phyloP scores from a whole-genome alignment of 2,329 filamentous ascomycete species.

The Drechslerella coelobrocha region DNA sequence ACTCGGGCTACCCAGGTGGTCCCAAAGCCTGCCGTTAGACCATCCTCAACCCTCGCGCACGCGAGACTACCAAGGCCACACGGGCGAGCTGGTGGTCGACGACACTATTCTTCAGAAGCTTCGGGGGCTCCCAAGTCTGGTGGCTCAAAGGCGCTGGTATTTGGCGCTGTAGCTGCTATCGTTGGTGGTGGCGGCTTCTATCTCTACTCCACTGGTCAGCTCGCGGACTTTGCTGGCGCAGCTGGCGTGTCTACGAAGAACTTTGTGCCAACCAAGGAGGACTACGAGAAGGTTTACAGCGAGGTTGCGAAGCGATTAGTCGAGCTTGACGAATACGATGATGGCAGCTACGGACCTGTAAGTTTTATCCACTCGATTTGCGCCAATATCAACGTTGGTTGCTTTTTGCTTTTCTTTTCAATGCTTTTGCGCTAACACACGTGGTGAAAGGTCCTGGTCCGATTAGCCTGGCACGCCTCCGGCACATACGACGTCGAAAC shows the following conservation, averaged over 20 bases:
- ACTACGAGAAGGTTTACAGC: constrained; percentile 96
- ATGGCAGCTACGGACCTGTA: constrained; percentile 90
- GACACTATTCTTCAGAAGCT: constrained; percentile 51
- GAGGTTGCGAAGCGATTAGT: constrained; percentile 79
- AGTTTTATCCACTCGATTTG: no score
- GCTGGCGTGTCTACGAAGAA: constrained; percentile 60
- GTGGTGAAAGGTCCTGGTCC: constrained; percentile 69
- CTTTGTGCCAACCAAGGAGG: constrained; percentile 77
- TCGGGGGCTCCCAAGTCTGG: constrained; percentile 50
- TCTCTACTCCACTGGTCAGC: constrained; percentile 53
- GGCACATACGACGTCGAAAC: constrained; percentile 91
- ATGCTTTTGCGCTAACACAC: not conserved
- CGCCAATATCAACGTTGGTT: no score
- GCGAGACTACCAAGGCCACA: constrained; percentile 33
- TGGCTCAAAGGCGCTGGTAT: constrained; percentile 46
- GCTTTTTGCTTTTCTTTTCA: no score
- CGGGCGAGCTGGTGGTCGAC: constrained; percentile 28
- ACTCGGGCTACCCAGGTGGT: constrained; percentile 30
- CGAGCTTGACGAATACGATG: constrained; percentile 93
- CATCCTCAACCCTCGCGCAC: constrained; percentile 22
- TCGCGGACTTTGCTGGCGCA: constrained; percentile 35
- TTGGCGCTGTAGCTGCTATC: constrained; percentile 47
- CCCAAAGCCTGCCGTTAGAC: constrained; percentile 27
- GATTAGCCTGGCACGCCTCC: constrained; percentile 91
- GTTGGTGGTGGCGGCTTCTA: constrained; percentile 54